Conservation (phyloP, 441 rosid species). For the Euphorbia celastroides region DNA sequence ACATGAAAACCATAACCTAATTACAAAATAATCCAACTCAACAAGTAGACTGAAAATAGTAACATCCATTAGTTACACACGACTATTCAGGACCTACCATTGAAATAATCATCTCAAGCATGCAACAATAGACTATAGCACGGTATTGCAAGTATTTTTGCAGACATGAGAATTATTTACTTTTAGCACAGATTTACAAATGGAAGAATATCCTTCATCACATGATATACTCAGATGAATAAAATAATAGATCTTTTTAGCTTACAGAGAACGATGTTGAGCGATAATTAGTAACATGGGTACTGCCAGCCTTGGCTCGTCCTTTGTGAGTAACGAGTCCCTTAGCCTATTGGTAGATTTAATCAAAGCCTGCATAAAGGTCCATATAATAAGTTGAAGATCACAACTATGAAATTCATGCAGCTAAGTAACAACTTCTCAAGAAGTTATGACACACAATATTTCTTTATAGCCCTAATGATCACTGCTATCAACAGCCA, state of each 20-base stretch:
- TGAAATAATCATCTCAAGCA: neutral
- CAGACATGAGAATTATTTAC: neutral
- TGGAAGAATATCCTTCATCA: neutral
- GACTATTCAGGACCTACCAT: neutral
- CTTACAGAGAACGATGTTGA: constrained; percentile 98
- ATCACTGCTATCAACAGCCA: neutral
- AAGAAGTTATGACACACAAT: neutral
- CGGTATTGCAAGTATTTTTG: neutral
- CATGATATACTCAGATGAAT: constrained; percentile 11
- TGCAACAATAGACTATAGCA: neutral
- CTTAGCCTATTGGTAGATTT: constrained; percentile 92
- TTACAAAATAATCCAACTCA: neutral
- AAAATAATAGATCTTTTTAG: constrained; percentile 12
- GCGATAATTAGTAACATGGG: constrained; percentile 93
- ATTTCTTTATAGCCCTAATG: neutral
- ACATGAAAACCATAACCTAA: neutral
- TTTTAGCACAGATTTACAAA: neutral
- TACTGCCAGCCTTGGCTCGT: constrained; percentile 91
- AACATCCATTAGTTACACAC: neutral
- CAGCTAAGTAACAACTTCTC: neutral
- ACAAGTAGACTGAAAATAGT: neutral
- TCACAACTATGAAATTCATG: neutral
- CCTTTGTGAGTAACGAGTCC: constrained; percentile 94
- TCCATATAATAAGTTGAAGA: neutral
- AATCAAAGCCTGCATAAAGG: constrained; percentile 69